Conservation (phyloP, 2,329 filamentous ascomycete species). For the Neofusicoccum sp. region DNA sequence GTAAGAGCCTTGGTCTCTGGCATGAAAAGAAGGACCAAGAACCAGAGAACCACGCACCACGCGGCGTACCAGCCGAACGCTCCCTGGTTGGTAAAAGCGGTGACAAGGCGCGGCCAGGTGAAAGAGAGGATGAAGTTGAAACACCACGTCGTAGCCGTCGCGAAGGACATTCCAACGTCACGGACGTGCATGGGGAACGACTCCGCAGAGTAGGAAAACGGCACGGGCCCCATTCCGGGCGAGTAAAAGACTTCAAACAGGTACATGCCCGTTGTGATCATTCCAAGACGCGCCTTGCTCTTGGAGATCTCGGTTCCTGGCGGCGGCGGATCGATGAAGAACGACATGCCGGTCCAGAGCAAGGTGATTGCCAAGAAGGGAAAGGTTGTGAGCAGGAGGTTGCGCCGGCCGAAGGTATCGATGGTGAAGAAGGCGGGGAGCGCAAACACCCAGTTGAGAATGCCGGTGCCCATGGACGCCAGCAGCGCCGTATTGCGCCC, state of each 20-base stretch:
- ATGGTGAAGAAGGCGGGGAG: constrained; percentile 47
- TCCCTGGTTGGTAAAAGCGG: constrained; percentile 49
- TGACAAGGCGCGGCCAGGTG: constrained; percentile 52
- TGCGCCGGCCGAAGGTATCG: constrained; percentile 39
- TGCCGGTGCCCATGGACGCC: constrained; percentile 45
- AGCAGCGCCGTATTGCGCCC: constrained; percentile 29
- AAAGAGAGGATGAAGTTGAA: constrained; percentile 55
- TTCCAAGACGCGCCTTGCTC: constrained; percentile 25
- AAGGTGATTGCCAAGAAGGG: constrained; percentile 50
- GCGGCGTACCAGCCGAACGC: constrained; percentile 57
- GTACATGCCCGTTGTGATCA: constrained; percentile 44
- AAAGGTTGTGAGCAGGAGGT: constrained; percentile 46
- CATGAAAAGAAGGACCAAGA: constrained; percentile 51
- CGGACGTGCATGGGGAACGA: constrained; percentile 46
- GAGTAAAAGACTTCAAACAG: constrained; percentile 55
- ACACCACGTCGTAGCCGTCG: constrained; percentile 56
- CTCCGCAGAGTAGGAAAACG: constrained; percentile 44
- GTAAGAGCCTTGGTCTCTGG: constrained; percentile 46
- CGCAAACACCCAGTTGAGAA: constrained; percentile 46
- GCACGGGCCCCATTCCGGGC: constrained; percentile 42
- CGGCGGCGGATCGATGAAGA: constrained; percentile 30
- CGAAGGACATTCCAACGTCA: constrained; percentile 42
- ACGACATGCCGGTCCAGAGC: constrained; percentile 46
- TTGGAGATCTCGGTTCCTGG: constrained; percentile 25
- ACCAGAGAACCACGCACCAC: constrained; percentile 53